Percentiles rank a stretch among this genome's conserved stretches.
Evolutionary conservation across 768 basidiomycete genomes (phyloP).

Genomic region (Dioszegia hungarica): DNA sequence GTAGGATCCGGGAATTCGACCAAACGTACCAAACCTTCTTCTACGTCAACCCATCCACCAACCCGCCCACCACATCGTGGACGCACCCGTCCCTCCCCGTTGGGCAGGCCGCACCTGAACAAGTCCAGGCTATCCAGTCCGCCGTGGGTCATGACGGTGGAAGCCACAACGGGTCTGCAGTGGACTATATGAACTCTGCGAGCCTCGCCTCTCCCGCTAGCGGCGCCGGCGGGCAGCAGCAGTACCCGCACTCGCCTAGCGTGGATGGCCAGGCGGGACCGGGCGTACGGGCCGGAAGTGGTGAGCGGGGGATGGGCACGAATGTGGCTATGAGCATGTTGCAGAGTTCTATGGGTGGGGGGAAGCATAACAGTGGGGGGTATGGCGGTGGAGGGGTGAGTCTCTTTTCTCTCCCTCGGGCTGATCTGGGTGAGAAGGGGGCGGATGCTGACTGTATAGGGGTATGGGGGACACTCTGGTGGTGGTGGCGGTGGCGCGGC

Average conservation of each 20-base stretch:
- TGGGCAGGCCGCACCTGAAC: constrained; percentile 25
- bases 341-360: constrained; percentile 3
- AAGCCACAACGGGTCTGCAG: constrained; percentile 8
- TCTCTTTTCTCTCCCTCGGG: too few relatives aligned
- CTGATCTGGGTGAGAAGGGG: too few relatives aligned
- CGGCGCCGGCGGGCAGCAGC: too few relatives aligned
- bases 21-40: constrained; percentile 21
- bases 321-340: constrained; percentile 17
- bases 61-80: constrained; percentile 30
- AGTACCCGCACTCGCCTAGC: not conserved
- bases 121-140: constrained; percentile 11
- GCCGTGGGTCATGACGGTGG: not conserved
- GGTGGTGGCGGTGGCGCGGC: not conserved
- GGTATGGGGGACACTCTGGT: too few relatives aligned
- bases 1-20: constrained; percentile 33
- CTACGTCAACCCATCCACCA: constrained; percentile 29
- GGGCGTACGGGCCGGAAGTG: not conserved
- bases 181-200: constrained; percentile 11
- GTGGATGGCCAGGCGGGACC: not conserved
- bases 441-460: too few relatives aligned
- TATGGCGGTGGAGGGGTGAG: not conserved
- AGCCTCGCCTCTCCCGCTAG: constrained; percentile 10
- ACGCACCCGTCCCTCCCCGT: constrained; percentile 17
- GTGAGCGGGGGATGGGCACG: constrained; percentile 20
- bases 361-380: not conserved